Evolutionary conservation across 306 rosid species (phyloP).

Genomic region (Mimosa bimucronata): DNA sequence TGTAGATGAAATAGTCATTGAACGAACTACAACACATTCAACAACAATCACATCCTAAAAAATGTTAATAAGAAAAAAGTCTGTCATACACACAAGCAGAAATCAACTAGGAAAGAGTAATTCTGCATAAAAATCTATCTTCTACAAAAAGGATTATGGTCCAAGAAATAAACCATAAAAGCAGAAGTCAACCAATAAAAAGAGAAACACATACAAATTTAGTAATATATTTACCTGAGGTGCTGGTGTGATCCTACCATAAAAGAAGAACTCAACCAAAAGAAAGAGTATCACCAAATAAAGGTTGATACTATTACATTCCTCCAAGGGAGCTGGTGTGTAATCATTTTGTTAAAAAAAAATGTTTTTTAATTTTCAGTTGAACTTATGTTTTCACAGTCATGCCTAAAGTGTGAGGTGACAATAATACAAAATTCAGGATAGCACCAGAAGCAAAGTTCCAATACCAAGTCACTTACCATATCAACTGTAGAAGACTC

Average conservation of each 20-base stretch:
- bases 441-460: constrained; percentile 10
- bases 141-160: not conserved
- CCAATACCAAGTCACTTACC: constrained; percentile 45
- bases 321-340: not conserved
- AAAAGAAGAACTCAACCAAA: not conserved
- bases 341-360: not conserved
- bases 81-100: not conserved
- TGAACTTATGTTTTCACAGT: not conserved
- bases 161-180: not conserved
- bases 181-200: not conserved
- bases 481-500: constrained; percentile 51
- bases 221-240: not conserved
- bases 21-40: not conserved
- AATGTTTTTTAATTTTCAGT: not conserved
- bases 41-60: not conserved
- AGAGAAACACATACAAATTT: not conserved
- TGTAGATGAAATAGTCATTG: not conserved
- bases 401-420: not conserved
- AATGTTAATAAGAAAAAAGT: not conserved
- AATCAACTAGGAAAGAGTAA: not conserved
- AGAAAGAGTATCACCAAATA: not conserved
- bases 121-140: not conserved
- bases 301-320: too few species aligned
- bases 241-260: not conserved
- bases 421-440: not conserved